A percentile compares a stretch with the other conserved stretches of the same genome.
phyloP scores from a whole-genome alignment of 768 basidiomycete genomes.

The Coprinopsis cinerea region DNA sequence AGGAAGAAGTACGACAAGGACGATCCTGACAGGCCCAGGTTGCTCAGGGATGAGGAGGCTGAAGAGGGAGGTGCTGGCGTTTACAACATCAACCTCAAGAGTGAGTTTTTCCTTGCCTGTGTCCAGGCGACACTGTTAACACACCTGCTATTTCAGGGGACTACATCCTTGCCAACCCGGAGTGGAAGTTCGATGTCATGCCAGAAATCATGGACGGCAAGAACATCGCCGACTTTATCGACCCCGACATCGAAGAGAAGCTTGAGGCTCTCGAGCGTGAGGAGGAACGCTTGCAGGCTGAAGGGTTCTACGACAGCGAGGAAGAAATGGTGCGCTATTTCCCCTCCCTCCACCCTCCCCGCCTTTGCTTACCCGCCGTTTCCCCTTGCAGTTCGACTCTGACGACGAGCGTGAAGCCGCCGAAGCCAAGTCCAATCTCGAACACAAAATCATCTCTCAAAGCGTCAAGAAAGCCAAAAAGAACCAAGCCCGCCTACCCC shows the following conservation, averaged over 20 bases:
- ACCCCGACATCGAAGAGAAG: constrained; percentile 94
- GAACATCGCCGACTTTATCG: constrained; percentile 98
- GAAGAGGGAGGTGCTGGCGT: constrained; percentile 89
- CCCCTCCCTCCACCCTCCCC: no score
- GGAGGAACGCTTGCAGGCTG: constrained; percentile 88
- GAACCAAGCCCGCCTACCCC: constrained; percentile 75
- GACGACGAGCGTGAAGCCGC: constrained; percentile 81
- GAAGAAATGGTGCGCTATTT: constrained; percentile 79
- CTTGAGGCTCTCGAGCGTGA: constrained; percentile 96
- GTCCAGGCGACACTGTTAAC: background rate
- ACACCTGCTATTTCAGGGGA: constrained; percentile 53
- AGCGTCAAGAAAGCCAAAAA: constrained; percentile 81
- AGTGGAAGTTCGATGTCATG: constrained; percentile 95
- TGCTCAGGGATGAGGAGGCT: constrained; percentile 78
- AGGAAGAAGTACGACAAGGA: constrained; percentile 81
- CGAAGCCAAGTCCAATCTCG: constrained; percentile 50
- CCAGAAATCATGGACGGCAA: constrained; percentile 99
- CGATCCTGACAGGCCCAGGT: constrained; percentile 67
- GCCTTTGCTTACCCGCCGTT: no score
- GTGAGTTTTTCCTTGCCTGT: constrained; percentile 40
- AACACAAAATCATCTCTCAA: constrained; percentile 67
- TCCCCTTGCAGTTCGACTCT: constrained; percentile 45
- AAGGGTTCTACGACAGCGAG: constrained; percentile 92
- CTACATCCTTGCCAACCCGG: constrained; percentile 81
- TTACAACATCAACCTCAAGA: constrained; percentile 84